A percentile compares a stretch with the other conserved stretches of the same genome.
Conservation (phyloP, 441 rosid genomes). For the Bocquillonia castaneifolia region DNA sequence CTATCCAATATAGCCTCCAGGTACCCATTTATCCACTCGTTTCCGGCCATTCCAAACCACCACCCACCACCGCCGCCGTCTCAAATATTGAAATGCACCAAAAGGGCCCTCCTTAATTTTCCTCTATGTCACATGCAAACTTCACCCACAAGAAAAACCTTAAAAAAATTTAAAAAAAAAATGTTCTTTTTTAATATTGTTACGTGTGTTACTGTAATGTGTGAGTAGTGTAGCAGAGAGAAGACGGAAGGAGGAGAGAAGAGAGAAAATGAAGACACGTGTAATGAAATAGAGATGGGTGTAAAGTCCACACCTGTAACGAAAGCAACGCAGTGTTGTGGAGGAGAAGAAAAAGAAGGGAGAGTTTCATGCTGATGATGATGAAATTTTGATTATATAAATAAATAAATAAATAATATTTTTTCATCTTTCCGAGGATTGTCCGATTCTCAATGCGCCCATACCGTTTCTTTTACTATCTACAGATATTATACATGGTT, state of each 20-base stretch:
- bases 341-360: background rate
- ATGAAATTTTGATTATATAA: too few relatives aligned
- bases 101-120: background rate
- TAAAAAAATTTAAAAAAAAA: too few relatives aligned
- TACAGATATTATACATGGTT: too few relatives aligned
- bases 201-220: too few relatives aligned
- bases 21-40: constrained; percentile 97
- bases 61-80: too few relatives aligned
- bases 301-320: background rate
- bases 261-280: constrained; percentile 22
- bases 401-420: too few relatives aligned
- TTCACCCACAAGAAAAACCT: too few relatives aligned
- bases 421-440: constrained; percentile 23
- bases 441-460: constrained; percentile 70
- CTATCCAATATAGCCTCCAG: constrained; percentile 86
- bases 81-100: too few relatives aligned
- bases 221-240: background rate
- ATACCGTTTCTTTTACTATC: constrained; percentile 17
- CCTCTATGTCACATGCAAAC: background rate
- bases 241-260: constrained; percentile 6
- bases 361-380: too few relatives aligned
- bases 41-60: constrained; percentile 59
- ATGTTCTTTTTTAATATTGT: too few relatives aligned
- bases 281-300: background rate
- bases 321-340: too few relatives aligned